A percentile compares a stretch with the other conserved stretches of the same genome.
These are phyloP conservation scores for Cercophora newfieldiana DNA, from an alignment of 495 filamentous ascomycete genomes.

Conservation along the genomic window DNA sequence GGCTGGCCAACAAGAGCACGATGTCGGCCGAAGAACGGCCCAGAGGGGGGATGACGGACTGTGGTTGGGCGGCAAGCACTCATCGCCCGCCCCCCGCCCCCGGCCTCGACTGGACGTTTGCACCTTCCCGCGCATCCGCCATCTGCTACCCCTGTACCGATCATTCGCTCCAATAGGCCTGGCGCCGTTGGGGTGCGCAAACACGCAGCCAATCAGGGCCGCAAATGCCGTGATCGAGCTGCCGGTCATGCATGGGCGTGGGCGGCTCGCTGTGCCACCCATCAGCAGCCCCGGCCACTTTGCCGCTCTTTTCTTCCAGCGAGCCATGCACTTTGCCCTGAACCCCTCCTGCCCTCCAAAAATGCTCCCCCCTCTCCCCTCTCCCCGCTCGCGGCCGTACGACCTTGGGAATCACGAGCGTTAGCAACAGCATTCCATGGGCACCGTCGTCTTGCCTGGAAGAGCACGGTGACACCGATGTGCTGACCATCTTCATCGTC, in stretches of 20 bases:
- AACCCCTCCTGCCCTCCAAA: constrained; percentile 11
- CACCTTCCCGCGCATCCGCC: constrained; percentile 14
- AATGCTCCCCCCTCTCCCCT: background rate
- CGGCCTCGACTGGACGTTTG: constrained; percentile 14
- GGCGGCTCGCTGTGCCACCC: constrained; percentile 39
- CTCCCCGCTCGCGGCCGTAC: background rate
- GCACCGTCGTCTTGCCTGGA: background rate
- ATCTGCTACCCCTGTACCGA: constrained; percentile 27
- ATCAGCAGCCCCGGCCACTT: constrained; percentile 12
- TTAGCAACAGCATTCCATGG: background rate
- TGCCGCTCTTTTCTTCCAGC: constrained; percentile 9
- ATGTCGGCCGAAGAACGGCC: constrained; percentile 19
- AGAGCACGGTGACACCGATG: background rate
- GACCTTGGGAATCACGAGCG: constrained; percentile 4
- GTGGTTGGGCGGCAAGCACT: constrained; percentile 36
- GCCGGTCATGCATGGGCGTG: constrained; percentile 34
- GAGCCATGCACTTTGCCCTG: background rate
- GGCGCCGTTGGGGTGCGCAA: constrained; percentile 17
- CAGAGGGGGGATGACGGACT: constrained; percentile 18
- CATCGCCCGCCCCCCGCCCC: constrained; percentile 10
- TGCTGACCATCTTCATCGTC: constrained; percentile 7
- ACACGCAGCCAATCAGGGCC: constrained; percentile 33
- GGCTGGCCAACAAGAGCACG: constrained; percentile 17
- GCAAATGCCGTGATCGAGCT: constrained; percentile 35
- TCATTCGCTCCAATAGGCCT: constrained; percentile 28